These are phyloP conservation scores for Populus hybrid DNA, from an alignment of 441 rosid species.

Conservation along the genomic window DNA sequence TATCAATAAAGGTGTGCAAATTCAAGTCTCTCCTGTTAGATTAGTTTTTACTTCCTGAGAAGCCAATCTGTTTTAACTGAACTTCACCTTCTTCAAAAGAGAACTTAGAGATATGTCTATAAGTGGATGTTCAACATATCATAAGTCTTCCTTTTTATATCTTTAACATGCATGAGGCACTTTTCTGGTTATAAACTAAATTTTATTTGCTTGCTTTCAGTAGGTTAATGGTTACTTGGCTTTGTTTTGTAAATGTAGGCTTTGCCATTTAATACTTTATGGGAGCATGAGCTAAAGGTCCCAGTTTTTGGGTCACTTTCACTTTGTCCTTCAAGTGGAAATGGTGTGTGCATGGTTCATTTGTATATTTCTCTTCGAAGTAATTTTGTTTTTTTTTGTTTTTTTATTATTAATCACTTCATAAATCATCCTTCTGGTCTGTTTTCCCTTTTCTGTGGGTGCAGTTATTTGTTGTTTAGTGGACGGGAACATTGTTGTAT, in stretches of 20 bases:
- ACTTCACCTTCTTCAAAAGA: neutral
- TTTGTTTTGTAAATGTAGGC: conserved; percentile 46
- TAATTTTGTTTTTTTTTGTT: neutral
- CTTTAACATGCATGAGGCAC: neutral
- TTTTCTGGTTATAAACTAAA: neutral
- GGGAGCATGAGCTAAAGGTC: conserved; percentile 68
- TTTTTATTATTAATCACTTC: neutral
- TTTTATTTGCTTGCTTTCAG: neutral
- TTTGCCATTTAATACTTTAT: conserved; percentile 55
- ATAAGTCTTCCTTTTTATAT: neutral
- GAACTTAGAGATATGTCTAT: neutral
- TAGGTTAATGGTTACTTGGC: conserved; percentile 7
- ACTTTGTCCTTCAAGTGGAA: conserved; percentile 45
- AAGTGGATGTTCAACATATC: neutral
- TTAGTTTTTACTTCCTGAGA: neutral
- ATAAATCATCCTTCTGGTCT: neutral
- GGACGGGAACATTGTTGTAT: conserved; percentile 70
- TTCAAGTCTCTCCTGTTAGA: neutral
- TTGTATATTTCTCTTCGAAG: neutral
- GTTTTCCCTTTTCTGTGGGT: conserved; percentile 11
- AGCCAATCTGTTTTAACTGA: neutral
- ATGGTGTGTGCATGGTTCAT: conserved; percentile 35
- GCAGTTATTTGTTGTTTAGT: conserved; percentile 95
- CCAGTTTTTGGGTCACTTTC: conserved; percentile 83
- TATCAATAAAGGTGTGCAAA: conserved; percentile 61